Evolutionary conservation across 2,329 filamentous ascomycete genomes (phyloP), one percentile per base, ranked within the genome.

Genomic region (Penicillium freii): DNA sequence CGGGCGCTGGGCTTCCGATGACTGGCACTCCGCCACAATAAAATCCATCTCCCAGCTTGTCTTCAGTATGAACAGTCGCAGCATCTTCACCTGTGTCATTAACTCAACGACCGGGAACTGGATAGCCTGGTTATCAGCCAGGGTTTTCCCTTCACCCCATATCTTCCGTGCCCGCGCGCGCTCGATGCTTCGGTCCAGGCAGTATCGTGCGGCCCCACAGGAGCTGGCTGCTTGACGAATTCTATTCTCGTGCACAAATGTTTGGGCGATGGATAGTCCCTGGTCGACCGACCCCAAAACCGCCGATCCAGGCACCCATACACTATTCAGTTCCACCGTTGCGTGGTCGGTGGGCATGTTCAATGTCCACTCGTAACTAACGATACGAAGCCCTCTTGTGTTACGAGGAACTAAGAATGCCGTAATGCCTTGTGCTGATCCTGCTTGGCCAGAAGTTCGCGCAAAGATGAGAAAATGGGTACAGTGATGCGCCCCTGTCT

Each of bases 191-290:
- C 81, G 75, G 42, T 84, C 79, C 51, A 87, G 77, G 70, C 85
- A 87, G 72, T 82, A 87, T 47, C 79, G 74, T 8, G 85, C 84
- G 1, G 84, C 66, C 17, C 67, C 67, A 21, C 69, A 71, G 6
- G 69, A 69, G 81, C 43, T 84, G 1, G 84, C 84, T 1, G 84
- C 84, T 73, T 87, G 84, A n/a, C 85, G 79, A 63, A 87, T 84
- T 44, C 84, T 80, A 69, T 87, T 87, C 66, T 87, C 84, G 69
- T 87, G 83, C 3, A 86, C 84, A 69, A 87, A 87, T 2, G 84
- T 84, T 73, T 87, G 84, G 1, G 85, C 84, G 48, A 87, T 82
- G 23, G 81, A 78, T 5, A 87, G 77, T 10, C 84, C 84, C 43
- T 78, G 75, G 59, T 83, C 80, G 10, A 81, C 62, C 1, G 75